Evolutionary conservation across 257 asterid genomes (phyloP).

Genomic region (Solanum chiquidenum): DNA sequence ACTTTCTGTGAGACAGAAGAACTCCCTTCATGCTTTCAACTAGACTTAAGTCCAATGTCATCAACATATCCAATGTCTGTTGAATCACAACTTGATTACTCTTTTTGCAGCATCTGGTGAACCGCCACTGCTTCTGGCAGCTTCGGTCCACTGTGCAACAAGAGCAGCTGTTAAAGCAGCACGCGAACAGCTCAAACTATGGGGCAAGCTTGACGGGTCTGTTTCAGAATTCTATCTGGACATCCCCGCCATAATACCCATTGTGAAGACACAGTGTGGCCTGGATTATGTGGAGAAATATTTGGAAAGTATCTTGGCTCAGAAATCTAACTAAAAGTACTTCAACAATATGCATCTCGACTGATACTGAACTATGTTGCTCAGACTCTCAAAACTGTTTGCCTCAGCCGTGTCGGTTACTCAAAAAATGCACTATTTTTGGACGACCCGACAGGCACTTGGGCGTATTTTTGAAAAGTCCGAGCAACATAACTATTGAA

Average conservation of each 20-base stretch:
- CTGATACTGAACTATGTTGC: background rate
- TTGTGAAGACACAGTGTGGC: no score
- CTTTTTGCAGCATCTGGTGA: slow-evolving; percentile 64
- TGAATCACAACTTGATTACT: background rate
- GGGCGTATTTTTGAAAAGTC: no score
- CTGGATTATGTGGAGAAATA: slow-evolving; percentile 27
- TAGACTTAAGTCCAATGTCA: no score
- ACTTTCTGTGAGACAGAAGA: background rate
- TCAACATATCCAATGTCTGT: background rate
- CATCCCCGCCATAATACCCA: slow-evolving; percentile 43
- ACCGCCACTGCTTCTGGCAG: slow-evolving; percentile 70
- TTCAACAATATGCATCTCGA: background rate
- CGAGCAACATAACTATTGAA: background rate
- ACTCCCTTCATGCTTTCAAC: background rate
- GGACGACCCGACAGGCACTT: background rate
- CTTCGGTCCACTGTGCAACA: slow-evolving; percentile 68
- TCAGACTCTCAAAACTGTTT: background rate
- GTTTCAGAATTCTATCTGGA: slow-evolving; percentile 38
- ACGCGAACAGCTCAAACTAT: slow-evolving; percentile 38
- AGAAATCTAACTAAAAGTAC: background rate
- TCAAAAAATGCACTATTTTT: background rate
- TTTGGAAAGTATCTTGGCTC: slow-evolving; percentile 17
- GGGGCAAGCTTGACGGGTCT: slow-evolving; percentile 40
- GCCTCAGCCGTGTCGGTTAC: background rate
- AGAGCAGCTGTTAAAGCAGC: slow-evolving; percentile 69